These are phyloP conservation scores for Wickerhamiella bombiphila DNA, from an alignment of 805 yeast genomes.

Conservation along the genomic window DNA sequence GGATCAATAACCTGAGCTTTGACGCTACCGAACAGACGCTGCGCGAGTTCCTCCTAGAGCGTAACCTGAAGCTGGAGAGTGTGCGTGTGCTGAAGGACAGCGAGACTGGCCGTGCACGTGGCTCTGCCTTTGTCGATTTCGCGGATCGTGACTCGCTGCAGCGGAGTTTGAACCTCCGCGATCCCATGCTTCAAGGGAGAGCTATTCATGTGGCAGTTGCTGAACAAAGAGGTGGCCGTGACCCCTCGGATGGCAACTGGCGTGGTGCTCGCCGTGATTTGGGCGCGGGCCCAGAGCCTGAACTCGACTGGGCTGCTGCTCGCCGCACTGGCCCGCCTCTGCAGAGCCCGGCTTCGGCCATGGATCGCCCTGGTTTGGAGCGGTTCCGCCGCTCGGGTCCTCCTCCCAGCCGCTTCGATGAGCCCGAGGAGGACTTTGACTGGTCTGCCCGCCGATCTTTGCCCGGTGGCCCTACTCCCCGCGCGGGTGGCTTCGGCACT, in stretches of 20 bases:
- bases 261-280: conserved; percentile 26
- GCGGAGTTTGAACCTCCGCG: conserved; percentile 58
- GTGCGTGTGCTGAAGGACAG: conserved; percentile 61
- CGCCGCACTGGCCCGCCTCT: conserved; percentile 8
- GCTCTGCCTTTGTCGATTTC: conserved; percentile 82
- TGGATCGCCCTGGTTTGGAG: not conserved
- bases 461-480: conserved; percentile 2
- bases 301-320: conserved; percentile 32
- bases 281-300: conserved; percentile 25
- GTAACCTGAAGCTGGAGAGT: conserved; percentile 37
- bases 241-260: conserved; percentile 28
- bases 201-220: conserved; percentile 58
- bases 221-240: conserved; percentile 42
- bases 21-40: conserved; percentile 51
- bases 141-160: conserved; percentile 66
- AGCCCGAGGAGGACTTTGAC: conserved; percentile 6
- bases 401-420: conserved; percentile 2
- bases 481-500: conserved; percentile 1
- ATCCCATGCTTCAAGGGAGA: conserved; percentile 60
- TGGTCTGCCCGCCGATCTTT: conserved; percentile 6
- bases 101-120: conserved; percentile 57
- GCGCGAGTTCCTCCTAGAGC: conserved; percentile 24
- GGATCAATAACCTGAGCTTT: conserved; percentile 74
- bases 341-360: not conserved
- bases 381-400: conserved; percentile 1